Evolutionary conservation across 1,139 yeast genomes (phyloP).

Genomic region (Protomyces inouyei): DNA sequence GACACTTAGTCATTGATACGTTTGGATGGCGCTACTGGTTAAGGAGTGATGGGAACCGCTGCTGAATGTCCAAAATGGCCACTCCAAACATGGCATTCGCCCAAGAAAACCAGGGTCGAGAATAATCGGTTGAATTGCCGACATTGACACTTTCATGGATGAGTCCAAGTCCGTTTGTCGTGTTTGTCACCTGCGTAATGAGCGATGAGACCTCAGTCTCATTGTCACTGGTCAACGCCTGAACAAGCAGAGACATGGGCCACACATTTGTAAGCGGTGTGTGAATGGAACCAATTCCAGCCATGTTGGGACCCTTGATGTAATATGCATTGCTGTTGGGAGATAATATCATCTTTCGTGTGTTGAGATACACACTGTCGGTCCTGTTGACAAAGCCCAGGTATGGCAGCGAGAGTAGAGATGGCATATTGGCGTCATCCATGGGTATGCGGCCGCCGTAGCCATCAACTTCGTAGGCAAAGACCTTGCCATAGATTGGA

Average conservation of each 20-base stretch:
- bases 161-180: constrained; percentile 70
- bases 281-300: constrained; percentile 89
- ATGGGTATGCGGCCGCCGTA: constrained; percentile 66
- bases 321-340: constrained; percentile 68
- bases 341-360: constrained; percentile 68
- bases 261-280: constrained; percentile 75
- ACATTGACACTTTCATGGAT: constrained; percentile 82
- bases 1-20: no score
- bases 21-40: neutral
- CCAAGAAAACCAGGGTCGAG: constrained; percentile 57
- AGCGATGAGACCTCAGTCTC: constrained; percentile 59
- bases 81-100: constrained; percentile 88
- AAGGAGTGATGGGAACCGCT: constrained; percentile 37
- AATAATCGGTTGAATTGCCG: constrained; percentile 45
- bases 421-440: constrained; percentile 92
- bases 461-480: constrained; percentile 87
- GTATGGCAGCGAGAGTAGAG: constrained; percentile 73
- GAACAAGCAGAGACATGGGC: constrained; percentile 79
- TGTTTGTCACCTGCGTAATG: constrained; percentile 51
- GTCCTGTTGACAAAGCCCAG: constrained; percentile 55
- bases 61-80: constrained; percentile 69
- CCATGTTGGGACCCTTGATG: constrained; percentile 58
- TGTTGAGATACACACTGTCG: constrained; percentile 66
- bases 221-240: constrained; percentile 67
- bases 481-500: constrained; percentile 66